Evolutionary conservation across 2,329 filamentous ascomycete genomes (phyloP).

Genomic region (Fusarium temperatum): DNA sequence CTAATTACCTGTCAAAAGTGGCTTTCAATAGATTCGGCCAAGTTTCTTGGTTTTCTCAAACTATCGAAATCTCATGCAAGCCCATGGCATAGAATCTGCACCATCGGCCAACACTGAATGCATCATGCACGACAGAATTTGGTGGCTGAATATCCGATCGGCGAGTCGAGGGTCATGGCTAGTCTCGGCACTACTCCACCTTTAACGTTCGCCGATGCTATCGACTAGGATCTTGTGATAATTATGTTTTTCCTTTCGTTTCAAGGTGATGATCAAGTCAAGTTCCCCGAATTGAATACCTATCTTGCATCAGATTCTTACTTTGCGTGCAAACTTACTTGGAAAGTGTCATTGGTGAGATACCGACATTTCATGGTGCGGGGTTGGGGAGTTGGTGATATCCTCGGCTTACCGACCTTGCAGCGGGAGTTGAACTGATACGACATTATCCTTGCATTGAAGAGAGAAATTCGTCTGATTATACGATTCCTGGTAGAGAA

Average conservation of each 20-base stretch:
- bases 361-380: background rate
- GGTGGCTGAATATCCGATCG: constrained; percentile 3
- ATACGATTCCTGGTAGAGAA: too few relatives aligned
- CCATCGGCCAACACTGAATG: background rate
- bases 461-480: too few relatives aligned
- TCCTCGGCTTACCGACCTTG: background rate
- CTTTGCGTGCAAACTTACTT: background rate
- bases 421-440: background rate
- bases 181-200: constrained; percentile 1
- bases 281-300: background rate
- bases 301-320: background rate
- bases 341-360: background rate
- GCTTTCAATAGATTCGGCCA: background rate
- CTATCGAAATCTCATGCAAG: background rate
- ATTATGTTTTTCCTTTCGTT: background rate
- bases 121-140: background rate
- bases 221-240: background rate
- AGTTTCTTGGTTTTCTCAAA: background rate
- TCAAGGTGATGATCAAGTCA: background rate
- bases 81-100: background rate
- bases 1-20: background rate
- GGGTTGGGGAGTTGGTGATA: background rate
- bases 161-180: background rate
- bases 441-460: background rate
- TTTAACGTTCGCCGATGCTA: constrained; percentile 8